Evolutionary conservation across 2,329 filamentous ascomycete species (phyloP).

Genomic region (Dendryphion nanum): DNA sequence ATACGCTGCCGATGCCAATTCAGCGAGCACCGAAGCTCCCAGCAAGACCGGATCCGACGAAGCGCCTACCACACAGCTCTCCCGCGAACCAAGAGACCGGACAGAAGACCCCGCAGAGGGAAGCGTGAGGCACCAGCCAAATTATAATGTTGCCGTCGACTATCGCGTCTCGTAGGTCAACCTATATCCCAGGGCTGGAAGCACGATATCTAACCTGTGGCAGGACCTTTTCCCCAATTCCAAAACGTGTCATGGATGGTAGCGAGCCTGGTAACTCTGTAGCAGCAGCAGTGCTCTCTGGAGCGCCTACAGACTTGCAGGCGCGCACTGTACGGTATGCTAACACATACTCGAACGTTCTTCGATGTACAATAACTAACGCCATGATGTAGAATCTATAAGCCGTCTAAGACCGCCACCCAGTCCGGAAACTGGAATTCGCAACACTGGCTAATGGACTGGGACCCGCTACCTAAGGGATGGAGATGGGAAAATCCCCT

Average conservation of each 20-base stretch:
- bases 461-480: constrained; percentile 89
- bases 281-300: constrained; percentile 83
- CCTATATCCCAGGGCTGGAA: constrained; percentile 1
- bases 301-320: constrained; percentile 90
- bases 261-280: constrained; percentile 75
- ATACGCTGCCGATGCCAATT: constrained; percentile 21
- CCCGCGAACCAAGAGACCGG: constrained; percentile 51
- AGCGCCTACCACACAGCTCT: constrained; percentile 33
- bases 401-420: constrained; percentile 88
- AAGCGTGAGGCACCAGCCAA: constrained; percentile 66
- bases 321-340: constrained; percentile 86
- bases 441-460: constrained; percentile 95
- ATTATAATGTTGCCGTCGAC: constrained; percentile 79
- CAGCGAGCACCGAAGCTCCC: constrained; percentile 13
- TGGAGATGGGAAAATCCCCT: constrained; percentile 98
- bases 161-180: constrained; percentile 81
- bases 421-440: constrained; percentile 88
- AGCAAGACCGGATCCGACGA: constrained; percentile 36
- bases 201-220: background rate
- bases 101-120: constrained; percentile 51
- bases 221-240: constrained; percentile 88
- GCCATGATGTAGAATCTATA: constrained; percentile 71
- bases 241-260: constrained; percentile 85
- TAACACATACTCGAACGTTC: background rate
- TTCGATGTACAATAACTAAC: background rate